These are phyloP conservation scores for Tricholoma saponaceum DNA, from an alignment of 768 basidiomycete species.

Conservation along the genomic window DNA sequence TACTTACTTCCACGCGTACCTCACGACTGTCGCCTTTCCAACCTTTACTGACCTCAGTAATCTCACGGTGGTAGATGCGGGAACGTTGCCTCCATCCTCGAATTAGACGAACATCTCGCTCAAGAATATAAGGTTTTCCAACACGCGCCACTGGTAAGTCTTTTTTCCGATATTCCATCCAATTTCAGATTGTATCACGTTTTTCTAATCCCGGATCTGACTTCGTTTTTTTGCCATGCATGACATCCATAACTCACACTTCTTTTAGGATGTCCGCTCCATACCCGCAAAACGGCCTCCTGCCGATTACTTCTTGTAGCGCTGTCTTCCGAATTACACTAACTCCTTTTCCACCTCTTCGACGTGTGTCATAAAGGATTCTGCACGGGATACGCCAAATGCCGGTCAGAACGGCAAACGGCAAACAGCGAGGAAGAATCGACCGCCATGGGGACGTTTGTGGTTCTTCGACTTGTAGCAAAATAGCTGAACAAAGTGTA, in stretches of 20 bases:
- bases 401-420: background rate
- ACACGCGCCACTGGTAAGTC: slow-evolving; percentile 79
- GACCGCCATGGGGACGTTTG: background rate
- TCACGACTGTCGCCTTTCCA: background rate
- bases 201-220: background rate
- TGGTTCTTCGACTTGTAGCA: background rate
- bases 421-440: background rate
- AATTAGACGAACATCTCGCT: slow-evolving; percentile 87
- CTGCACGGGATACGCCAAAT: background rate
- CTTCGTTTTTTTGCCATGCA: background rate
- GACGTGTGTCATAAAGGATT: background rate
- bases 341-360: background rate
- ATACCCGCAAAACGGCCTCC: slow-evolving; percentile 83
- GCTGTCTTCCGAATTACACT: background rate
- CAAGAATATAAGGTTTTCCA: slow-evolving; percentile 97
- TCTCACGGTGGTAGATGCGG: slow-evolving; percentile 62
- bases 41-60: background rate
- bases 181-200: slow-evolving; percentile 3
- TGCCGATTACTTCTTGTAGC: slow-evolving; percentile 80
- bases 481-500: background rate
- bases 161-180: slow-evolving; percentile 4
- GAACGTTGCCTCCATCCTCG: slow-evolving; percentile 91
- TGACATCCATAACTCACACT: background rate
- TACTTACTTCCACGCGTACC: background rate
- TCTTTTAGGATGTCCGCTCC: slow-evolving; percentile 67